These are phyloP conservation scores for Smallanthus sonchifolius DNA, from an alignment of 129 eudicot species.

Conservation along the genomic window DNA sequence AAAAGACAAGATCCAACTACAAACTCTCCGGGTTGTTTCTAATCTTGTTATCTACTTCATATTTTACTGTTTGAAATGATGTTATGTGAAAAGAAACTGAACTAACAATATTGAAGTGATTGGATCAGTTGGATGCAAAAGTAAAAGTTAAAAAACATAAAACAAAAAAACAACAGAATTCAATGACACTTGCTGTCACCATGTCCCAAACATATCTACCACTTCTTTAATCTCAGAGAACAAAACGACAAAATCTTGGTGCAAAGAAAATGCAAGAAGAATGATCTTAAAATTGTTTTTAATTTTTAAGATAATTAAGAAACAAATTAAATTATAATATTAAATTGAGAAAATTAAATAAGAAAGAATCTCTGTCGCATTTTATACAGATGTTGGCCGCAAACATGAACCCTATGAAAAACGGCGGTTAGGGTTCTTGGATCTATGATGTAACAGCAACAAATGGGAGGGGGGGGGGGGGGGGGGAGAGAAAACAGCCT, in stretches of 20 bases:
- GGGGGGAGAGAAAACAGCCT: too few relatives aligned
- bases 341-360: neutral
- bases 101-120: conserved; percentile 52
- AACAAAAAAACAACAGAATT: conserved; percentile 12
- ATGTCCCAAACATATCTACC: conserved; percentile 28
- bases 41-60: conserved; percentile 8
- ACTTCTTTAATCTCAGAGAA: too few relatives aligned
- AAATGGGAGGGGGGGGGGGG: conserved; percentile 1
- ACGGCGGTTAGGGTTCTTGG: conserved; percentile 34
- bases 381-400: conserved; percentile 38
- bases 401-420: conserved; percentile 28
- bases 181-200: conserved; percentile 27
- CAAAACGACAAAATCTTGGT: conserved; percentile 44
- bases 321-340: neutral
- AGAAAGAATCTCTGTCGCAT: conserved; percentile 27
- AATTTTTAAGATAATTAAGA: conserved; percentile 11
- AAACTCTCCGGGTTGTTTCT: neutral
- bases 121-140: conserved; percentile 38
- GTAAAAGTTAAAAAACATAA: conserved; percentile 14
- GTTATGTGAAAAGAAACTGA: conserved; percentile 14
- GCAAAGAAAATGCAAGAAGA: conserved; percentile 15
- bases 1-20: neutral
- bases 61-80: conserved; percentile 11
- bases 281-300: neutral
- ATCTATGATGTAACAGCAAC: conserved; percentile 37